phyloP scores from a whole-genome alignment of 441 rosid genomes.

The Syzygium malaccense region DNA sequence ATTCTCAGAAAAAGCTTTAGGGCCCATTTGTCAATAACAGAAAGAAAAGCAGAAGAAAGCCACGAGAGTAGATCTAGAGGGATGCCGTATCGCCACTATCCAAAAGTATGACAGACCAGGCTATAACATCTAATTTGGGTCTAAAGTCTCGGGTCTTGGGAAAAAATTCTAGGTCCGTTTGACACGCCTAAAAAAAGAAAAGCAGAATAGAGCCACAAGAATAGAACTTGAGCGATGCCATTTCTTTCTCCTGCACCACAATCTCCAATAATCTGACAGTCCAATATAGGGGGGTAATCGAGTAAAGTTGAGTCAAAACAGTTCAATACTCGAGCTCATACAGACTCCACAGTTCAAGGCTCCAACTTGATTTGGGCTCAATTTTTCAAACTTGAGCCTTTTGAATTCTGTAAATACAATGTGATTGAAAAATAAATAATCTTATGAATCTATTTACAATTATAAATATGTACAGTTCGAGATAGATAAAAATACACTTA shows the following conservation, averaged over 20 bases:
- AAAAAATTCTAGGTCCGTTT: background rate
- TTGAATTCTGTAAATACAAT: background rate
- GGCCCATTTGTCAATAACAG: background rate
- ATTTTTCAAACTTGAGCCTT: background rate
- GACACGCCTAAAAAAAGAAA: background rate
- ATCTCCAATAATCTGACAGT: background rate
- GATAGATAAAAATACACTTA: background rate
- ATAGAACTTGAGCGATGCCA: background rate
- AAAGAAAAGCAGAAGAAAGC: background rate
- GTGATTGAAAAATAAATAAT: background rate
- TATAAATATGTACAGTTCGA: background rate
- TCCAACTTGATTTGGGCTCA: background rate
- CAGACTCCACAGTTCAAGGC: background rate
- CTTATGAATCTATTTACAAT: background rate
- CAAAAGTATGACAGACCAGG: background rate
- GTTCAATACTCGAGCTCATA: background rate
- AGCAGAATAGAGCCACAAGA: background rate
- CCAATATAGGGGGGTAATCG: background rate
- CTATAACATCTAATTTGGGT: background rate
- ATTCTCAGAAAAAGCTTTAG: background rate
- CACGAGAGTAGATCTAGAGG: background rate
- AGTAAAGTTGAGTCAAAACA: background rate
- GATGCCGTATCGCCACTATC: background rate
- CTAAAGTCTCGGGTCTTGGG: background rate
- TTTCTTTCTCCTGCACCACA: background rate